Conservation (phyloP, 2,329 filamentous ascomycete species). For the Capronia epimyces region DNA sequence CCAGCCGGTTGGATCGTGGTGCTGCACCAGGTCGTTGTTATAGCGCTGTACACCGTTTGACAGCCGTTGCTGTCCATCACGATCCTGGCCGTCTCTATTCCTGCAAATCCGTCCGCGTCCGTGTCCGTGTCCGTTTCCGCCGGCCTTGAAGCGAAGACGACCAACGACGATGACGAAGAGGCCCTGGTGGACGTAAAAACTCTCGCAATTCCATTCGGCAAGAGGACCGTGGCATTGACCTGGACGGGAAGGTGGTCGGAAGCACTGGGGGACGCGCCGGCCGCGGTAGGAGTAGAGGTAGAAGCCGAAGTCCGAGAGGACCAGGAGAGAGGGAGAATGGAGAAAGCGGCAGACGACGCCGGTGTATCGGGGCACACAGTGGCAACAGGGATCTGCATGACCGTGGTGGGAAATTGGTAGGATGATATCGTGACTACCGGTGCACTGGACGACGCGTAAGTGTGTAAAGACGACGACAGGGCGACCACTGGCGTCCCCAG, state of each 20-base stretch:
- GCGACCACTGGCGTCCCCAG: background rate
- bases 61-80: constrained; percentile 23
- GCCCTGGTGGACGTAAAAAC: constrained; percentile 17
- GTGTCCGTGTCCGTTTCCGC: background rate
- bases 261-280: background rate
- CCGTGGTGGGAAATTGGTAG: constrained; percentile 20
- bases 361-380: constrained; percentile 23
- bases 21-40: constrained; percentile 20
- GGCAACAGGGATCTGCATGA: constrained; percentile 21
- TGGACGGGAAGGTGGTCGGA: constrained; percentile 1
- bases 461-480: background rate
- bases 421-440: constrained; percentile 3
- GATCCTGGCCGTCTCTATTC: constrained; percentile 11
- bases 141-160: background rate
- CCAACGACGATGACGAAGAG: background rate
- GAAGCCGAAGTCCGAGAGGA: background rate
- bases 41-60: constrained; percentile 23
- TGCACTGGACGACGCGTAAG: background rate
- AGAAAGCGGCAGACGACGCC: constrained; percentile 6
- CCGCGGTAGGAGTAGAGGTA: background rate
- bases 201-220: constrained; percentile 22
- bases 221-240: constrained; percentile 22
- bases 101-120: background rate
- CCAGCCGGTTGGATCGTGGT: constrained; percentile 19
- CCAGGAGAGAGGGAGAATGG: constrained; percentile 10